Percentiles rank a stretch among this genome's conserved stretches.
Conservation (phyloP, 805 yeast species). For the Grigorovia humatica region DNA sequence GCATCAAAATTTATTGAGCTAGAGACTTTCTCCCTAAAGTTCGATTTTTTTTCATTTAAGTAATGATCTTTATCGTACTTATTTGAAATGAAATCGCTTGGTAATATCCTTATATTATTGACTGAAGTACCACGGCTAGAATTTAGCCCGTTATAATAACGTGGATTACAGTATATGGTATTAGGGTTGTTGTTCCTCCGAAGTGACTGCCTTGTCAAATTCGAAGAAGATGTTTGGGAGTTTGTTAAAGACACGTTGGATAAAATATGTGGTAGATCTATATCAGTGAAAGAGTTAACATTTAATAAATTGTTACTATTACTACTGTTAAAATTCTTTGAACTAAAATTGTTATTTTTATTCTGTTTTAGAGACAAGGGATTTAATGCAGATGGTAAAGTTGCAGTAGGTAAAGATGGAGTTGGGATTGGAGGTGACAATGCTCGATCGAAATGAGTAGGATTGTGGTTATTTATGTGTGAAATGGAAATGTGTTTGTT, state of each 20-base stretch:
- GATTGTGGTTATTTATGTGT: neutral
- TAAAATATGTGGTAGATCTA: neutral
- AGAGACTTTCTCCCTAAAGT: slow-evolving; percentile 17
- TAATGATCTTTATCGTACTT: neutral
- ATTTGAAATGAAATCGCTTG: slow-evolving; percentile 10
- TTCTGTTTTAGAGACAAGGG: neutral
- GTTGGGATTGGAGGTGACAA: neutral
- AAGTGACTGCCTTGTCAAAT: slow-evolving; percentile 4
- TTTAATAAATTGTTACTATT: neutral
- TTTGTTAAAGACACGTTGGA: neutral
- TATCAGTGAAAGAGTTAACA: neutral
- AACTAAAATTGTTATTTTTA: neutral
- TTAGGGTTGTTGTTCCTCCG: neutral
- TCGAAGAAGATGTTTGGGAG: slow-evolving; percentile 9
- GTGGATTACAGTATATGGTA: neutral
- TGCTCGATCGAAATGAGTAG: neutral
- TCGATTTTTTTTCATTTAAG: slow-evolving; percentile 10
- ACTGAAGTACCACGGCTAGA: slow-evolving; percentile 10
- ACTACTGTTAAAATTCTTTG: neutral
- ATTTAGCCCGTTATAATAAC: neutral
- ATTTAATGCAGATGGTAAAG: neutral
- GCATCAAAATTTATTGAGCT: slow-evolving; percentile 35
- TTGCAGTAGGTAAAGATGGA: neutral
- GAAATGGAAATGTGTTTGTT: neutral
- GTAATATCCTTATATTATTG: slow-evolving; percentile 16